Percentiles rank a stretch among this genome's conserved stretches.
Evolutionary conservation across 1,284 basidiomycete species (phyloP).

Genomic region (Boletus sp.): DNA sequence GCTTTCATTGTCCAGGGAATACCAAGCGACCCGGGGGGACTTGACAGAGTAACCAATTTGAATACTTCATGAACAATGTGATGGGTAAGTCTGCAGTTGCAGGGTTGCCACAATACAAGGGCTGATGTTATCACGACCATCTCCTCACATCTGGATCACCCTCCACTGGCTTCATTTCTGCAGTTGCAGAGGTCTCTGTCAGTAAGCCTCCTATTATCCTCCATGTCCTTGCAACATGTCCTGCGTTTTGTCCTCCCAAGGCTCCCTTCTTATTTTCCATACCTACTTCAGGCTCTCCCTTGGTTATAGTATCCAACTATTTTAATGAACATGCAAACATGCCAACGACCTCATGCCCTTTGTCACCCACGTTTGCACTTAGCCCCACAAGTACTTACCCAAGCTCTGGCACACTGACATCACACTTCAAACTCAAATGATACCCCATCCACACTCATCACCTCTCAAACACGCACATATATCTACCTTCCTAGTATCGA

Average conservation of each 20-base stretch:
- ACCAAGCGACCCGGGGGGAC: conserved; percentile 83
- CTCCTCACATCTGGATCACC: not conserved
- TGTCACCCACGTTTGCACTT: too few species aligned
- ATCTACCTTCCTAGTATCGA: not conserved
- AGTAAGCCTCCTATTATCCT: not conserved
- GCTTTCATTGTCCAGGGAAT: conserved; percentile 76
- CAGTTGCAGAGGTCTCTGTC: too few species aligned
- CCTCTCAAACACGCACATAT: not conserved
- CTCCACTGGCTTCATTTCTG: not conserved
- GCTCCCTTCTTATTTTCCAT: not conserved
- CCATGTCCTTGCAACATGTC: not conserved
- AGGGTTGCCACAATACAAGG: too few species aligned
- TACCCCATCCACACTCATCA: not conserved
- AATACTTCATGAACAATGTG: conserved; percentile 71
- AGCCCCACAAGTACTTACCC: not conserved
- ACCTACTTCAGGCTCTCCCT: not conserved
- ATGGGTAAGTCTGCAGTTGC: conserved; percentile 14
- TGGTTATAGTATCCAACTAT: not conserved
- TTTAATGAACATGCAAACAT: not conserved
- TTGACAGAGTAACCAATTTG: conserved; percentile 83
- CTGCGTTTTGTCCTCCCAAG: not conserved
- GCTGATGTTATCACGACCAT: too few species aligned
- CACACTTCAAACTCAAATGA: not conserved
- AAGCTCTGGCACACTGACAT: not conserved
- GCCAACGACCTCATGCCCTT: too few species aligned